Evolutionary conservation across 2,329 filamentous ascomycete species (phyloP).

Genomic region (Pestalotiopsis fici): DNA sequence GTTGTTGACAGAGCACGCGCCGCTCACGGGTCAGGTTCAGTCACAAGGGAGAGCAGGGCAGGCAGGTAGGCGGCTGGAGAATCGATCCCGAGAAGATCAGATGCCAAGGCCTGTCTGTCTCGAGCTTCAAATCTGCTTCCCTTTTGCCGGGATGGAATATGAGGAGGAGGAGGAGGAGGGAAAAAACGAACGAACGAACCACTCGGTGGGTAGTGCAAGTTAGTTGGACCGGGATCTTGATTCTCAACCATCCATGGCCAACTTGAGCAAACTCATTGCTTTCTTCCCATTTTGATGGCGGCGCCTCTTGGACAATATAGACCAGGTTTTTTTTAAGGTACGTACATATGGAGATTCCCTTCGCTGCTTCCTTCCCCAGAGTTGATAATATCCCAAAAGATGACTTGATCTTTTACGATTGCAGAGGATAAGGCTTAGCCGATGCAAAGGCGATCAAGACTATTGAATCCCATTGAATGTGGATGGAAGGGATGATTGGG

Average conservation of each 20-base stretch:
- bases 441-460: background rate
- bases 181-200: background rate
- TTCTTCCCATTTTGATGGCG: no score
- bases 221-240: no score
- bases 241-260: no score
- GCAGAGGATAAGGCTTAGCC: background rate
- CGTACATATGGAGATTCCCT: background rate
- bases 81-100: background rate
- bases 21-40: background rate
- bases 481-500: no score
- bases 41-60: background rate
- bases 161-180: background rate
- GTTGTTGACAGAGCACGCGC: no score
- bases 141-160: background rate
- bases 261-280: no score
- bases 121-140: background rate
- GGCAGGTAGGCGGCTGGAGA: background rate
- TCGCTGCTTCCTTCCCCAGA: background rate
- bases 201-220: no score
- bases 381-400: no score
- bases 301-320: no score
- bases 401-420: background rate
- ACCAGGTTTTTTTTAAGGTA: no score
- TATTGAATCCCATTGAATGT: background rate
- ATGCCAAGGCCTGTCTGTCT: slow-evolving; percentile 1